These are phyloP conservation scores for Catharanthus roseus DNA, from an alignment of 257 asterid species.

Conservation along the genomic window DNA sequence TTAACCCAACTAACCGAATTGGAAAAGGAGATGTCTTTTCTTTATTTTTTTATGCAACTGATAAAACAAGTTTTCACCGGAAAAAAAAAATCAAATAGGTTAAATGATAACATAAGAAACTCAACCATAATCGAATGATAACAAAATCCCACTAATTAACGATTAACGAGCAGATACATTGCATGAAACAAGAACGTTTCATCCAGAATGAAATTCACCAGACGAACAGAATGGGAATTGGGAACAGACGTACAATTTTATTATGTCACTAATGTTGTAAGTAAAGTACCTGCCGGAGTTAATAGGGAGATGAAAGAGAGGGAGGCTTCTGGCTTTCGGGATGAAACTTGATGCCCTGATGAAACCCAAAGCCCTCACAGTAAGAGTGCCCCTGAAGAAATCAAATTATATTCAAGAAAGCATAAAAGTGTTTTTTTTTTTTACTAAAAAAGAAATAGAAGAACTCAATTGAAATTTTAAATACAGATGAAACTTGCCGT, in stretches of 20 bases:
- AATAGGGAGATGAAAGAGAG: slow-evolving; percentile 31
- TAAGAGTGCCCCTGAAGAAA: slow-evolving; percentile 43
- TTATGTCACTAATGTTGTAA: neutral
- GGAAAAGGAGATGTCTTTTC: no score
- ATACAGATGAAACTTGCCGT: slow-evolving; percentile 27
- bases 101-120: no score
- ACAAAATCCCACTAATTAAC: neutral
- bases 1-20: no score
- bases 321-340: slow-evolving; percentile 12
- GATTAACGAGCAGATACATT: neutral
- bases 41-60: no score
- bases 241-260: neutral
- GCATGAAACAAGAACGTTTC: neutral
- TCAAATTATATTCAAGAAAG: slow-evolving; percentile 18
- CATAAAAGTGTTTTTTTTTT: neutral
- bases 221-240: neutral
- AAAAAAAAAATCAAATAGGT: no score
- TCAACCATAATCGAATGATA: neutral
- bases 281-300: slow-evolving; percentile 54
- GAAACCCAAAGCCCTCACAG: slow-evolving; percentile 36
- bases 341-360: slow-evolving; percentile 37
- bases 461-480: neutral
- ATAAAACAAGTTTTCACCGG: no score
- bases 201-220: neutral
- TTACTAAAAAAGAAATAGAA: neutral